Evolutionary conservation across 176 grass and related monocot genomes (phyloP).

Genomic region (Carex cristatella): DNA sequence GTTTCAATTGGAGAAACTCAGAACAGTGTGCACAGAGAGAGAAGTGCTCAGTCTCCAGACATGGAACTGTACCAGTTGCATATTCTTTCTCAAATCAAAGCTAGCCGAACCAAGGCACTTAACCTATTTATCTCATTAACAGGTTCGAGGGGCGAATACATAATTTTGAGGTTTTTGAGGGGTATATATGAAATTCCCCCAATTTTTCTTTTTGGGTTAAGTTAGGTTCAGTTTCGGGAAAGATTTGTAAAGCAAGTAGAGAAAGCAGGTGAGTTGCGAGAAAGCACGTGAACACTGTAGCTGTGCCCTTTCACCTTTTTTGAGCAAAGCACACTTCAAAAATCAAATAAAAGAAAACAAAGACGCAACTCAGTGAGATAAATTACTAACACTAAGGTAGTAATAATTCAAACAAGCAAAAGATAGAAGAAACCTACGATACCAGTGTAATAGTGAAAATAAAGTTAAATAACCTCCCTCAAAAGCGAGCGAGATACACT

Average conservation of each 20-base stretch:
- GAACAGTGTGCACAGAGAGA: background rate
- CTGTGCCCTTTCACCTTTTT: conserved; percentile 5
- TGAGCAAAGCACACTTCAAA: conserved; percentile 15
- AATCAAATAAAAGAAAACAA: background rate
- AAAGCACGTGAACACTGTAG: conserved; percentile 11
- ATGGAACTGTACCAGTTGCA: background rate
- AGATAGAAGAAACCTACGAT: background rate
- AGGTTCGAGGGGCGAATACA: too few relatives aligned
- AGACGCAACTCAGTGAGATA: background rate
- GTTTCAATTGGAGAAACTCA: background rate
- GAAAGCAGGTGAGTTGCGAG: background rate
- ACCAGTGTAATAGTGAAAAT: conserved; percentile 3
- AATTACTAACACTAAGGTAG: conserved; percentile 8
- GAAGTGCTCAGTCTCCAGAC: background rate
- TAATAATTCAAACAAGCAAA: conserved; percentile 4
- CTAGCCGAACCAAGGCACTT: background rate
- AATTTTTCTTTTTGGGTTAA: background rate
- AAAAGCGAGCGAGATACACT: conserved; percentile 8
- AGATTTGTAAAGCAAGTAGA: background rate
- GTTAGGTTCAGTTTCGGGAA: background rate
- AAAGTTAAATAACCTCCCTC: conserved; percentile 16
- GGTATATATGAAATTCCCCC: too few relatives aligned
- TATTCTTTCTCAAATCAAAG: background rate
- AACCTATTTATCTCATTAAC: background rate
- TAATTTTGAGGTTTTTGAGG: too few relatives aligned